These are phyloP conservation scores for Eimeria maxima DNA, from an alignment of 169 alveolate species.

Conservation along the genomic window DNA sequence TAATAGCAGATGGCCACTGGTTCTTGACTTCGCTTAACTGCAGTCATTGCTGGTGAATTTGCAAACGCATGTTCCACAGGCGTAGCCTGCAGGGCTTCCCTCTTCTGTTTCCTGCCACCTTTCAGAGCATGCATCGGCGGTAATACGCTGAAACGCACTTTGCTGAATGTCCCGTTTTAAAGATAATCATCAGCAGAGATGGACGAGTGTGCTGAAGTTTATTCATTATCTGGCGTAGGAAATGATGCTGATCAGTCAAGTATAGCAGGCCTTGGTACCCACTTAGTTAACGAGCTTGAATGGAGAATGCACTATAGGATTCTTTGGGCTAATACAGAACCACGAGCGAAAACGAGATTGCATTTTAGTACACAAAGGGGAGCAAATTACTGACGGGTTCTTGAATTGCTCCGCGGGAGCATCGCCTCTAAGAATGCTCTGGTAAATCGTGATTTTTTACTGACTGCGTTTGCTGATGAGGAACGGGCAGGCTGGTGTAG, in stretches of 20 bases:
- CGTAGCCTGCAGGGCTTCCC: conserved; percentile 2
- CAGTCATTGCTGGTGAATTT: neutral
- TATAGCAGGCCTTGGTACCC: neutral
- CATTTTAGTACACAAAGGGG: neutral
- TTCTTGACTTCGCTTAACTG: neutral
- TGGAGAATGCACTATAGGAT: neutral
- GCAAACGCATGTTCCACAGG: neutral
- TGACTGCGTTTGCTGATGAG: neutral
- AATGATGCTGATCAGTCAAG: neutral
- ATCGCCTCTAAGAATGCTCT: conserved; percentile 23
- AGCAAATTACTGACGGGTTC: conserved; percentile 24
- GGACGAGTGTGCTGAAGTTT: neutral
- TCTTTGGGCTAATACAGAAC: neutral
- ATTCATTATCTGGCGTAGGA: neutral
- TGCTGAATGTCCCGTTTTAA: neutral
- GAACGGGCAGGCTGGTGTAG: neutral
- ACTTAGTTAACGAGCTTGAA: neutral
- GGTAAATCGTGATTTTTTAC: conserved; percentile 2
- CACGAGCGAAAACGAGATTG: neutral
- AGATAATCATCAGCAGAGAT: neutral
- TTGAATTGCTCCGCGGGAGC: conserved; percentile 57
- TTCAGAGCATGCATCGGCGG: neutral
- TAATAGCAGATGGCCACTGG: neutral
- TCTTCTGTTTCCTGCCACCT: neutral
- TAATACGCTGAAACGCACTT: neutral